Conservation (phyloP, 2,329 filamentous ascomycete genomes). For the Achaetomium macrosporum region DNA sequence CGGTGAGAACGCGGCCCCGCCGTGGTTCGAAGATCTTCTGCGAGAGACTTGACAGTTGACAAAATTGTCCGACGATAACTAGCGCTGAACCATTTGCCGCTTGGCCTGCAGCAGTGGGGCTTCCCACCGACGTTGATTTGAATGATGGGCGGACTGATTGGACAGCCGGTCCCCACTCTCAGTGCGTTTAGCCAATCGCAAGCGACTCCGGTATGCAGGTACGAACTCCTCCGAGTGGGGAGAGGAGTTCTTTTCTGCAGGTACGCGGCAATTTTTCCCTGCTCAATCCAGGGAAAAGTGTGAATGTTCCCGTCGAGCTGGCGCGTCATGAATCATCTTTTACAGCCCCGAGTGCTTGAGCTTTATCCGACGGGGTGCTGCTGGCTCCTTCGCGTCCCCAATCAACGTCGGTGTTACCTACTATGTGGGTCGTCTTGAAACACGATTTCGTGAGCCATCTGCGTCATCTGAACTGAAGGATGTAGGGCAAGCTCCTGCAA, state of each 20-base stretch:
- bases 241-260: conserved; percentile 12
- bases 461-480: too few relatives aligned
- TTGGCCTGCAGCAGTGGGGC: not conserved
- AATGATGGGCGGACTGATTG: conserved; percentile 1
- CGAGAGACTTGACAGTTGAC: too few relatives aligned
- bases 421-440: conserved; percentile 5
- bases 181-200: conserved; percentile 13
- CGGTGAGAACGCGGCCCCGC: not conserved
- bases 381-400: not conserved
- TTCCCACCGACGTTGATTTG: conserved; percentile 3
- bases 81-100: conserved; percentile 9
- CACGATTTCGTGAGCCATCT: not conserved
- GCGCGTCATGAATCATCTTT: not conserved
- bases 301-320: not conserved
- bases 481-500: too few relatives aligned
- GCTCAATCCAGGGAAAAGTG: not conserved
- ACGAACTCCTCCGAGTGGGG: conserved; percentile 2
- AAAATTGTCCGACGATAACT: conserved; percentile 9
- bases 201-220: conserved; percentile 16
- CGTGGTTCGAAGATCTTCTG: not conserved
- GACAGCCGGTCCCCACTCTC: conserved; percentile 3
- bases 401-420: not conserved
- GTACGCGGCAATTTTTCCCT: conserved; percentile 15
- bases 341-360: not conserved
- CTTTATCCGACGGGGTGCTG: not conserved